These are phyloP conservation scores for carrot (Daucus carota) DNA, from an alignment of 129 eudicot species.

Conservation along the genomic window DH1_v3.0 NC_030384.2:44665001-44665500, in stretches of 20 bases:
- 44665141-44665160: not conserved
- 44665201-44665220: not conserved
- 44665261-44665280: conserved; percentile 12
- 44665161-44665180: not conserved
- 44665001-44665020: not conserved
- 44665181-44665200: not conserved
- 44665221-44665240: not conserved
- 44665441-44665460: conserved; percentile 17
- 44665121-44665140: not conserved
- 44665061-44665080: not conserved
- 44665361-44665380: conserved; percentile 6
- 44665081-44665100: not conserved
- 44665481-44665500: conserved; percentile 15
- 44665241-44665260: conserved; percentile 11
- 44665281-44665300: conserved; percentile 19
- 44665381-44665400: conserved; percentile 2
- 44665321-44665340: conserved; percentile 1
- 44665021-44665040: not conserved
- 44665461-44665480: conserved; percentile 12
- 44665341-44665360: conserved; percentile 1
- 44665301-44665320: conserved; percentile 16
- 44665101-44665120: not conserved
- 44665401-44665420: conserved; percentile 14
- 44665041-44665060: not conserved
- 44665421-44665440: conserved; percentile 8